Percentiles rank a stretch among this genome's conserved stretches.
phyloP scores from a whole-genome alignment of 164 flowering plant genomes.

The Annona squamosa region DNA sequence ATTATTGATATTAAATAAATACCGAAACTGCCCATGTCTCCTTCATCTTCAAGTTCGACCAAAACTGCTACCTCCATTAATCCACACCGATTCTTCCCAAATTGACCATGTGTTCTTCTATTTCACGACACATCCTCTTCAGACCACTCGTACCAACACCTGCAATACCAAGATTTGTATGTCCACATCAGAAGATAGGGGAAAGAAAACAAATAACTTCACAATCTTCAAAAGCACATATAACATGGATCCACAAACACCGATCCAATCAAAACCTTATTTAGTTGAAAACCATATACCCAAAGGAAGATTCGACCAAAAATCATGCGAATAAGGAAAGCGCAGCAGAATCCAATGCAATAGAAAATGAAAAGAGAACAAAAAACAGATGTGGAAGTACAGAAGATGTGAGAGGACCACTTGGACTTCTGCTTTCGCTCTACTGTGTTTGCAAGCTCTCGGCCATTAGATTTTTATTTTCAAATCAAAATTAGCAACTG shows the following conservation, averaged over 20 bases:
- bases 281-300: not conserved
- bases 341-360: not conserved
- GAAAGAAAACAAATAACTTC: too few species aligned
- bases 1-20: too few species aligned
- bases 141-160: slow-evolving; percentile 44
- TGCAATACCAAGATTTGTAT: slow-evolving; percentile 12
- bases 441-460: not conserved
- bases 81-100: too few species aligned
- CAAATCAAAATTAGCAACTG: not conserved
- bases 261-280: not conserved
- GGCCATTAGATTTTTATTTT: not conserved
- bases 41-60: too few species aligned
- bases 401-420: slow-evolving; percentile 12
- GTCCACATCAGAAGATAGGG: not conserved
- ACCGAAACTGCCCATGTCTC: too few species aligned
- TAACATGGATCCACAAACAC: too few species aligned
- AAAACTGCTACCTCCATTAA: too few species aligned
- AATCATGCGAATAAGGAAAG: not conserved
- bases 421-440: slow-evolving; percentile 6
- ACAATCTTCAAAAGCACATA: too few species aligned
- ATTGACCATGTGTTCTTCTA: too few species aligned
- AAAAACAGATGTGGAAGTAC: not conserved
- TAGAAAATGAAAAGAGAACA: not conserved
- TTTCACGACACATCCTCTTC: slow-evolving; percentile 47
- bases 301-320: not conserved